Base-by-base conservation (phyloP, 768 basidiomycete species). In the Mycena epipterygia region DNA sequence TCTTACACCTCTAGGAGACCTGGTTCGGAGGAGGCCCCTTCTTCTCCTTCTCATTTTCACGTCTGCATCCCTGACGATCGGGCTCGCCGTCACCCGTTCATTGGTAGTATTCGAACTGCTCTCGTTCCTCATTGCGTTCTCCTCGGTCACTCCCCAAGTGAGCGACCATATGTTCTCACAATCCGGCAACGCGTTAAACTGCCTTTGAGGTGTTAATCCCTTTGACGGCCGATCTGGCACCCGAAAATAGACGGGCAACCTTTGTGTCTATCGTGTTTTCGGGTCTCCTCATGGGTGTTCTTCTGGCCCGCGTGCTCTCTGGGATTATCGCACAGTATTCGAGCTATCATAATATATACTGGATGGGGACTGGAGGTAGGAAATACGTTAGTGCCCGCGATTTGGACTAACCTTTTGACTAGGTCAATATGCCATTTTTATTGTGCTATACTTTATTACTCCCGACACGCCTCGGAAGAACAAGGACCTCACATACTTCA, bases 391-490 rank as follows among this genome's bases (percentile, higher is more conserved):
- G 13, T 51, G 2, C 25, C 27, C 25, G 19, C 13, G 3, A n/a
- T 35, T 48, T 29, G 12, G 19, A n/a, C 30, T 25, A 0, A 23
- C 14, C 16, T 32, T 6, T 52, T 46, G 13, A 33, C 37, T 57
- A 5, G 75, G 89, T 33, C 90, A 90, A 75, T 81, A 62, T 70
- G 59, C 80, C 13, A 82, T 89, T 27, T 74, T 86, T 16, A 33
- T 80, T 8, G 76, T 88, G 29, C 75, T 86, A 3, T 91, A 87
- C 73, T 75, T 83, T 19, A 70, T 85, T 42, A 77, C 91, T 5
- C 91, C 90, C 8, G 89, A 91, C 76, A 89, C 87, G 62, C 90
- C 89, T 2, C 82, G 86, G 29, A 90, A 88, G 76, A 87, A 87
- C 71, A 68, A 62, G 25, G 81, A 83, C 51, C 64, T 90, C 64